phyloP scores from a whole-genome alignment of 116 monocot genomes.

The Iris pallida region DNA sequence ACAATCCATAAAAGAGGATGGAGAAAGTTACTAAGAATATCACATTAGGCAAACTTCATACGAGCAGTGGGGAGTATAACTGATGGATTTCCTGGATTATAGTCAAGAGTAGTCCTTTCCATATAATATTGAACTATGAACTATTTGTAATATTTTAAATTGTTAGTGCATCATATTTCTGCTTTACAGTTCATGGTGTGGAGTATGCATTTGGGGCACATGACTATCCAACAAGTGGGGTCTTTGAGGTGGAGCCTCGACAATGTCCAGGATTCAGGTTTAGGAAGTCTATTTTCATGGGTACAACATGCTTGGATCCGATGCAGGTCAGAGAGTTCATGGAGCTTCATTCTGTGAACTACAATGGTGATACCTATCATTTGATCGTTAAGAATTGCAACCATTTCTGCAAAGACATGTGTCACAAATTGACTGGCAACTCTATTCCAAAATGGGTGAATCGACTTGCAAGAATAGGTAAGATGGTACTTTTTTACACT shows the following conservation, averaged over 20 bases:
- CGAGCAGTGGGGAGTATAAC: no score
- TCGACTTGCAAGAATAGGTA: conserved; percentile 84
- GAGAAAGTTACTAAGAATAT: no score
- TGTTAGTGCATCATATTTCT: no score
- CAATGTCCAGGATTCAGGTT: conserved; percentile 88
- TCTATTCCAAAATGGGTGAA: conserved; percentile 83
- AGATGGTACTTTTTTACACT: not conserved
- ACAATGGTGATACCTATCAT: conserved; percentile 77
- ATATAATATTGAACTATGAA: no score
- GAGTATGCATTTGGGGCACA: conserved; percentile 89
- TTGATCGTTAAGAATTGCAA: conserved; percentile 85
- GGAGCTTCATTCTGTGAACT: conserved; percentile 63
- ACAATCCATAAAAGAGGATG: no score
- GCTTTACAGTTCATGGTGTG: conserved; percentile 54
- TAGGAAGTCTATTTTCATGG: conserved; percentile 81
- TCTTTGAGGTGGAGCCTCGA: conserved; percentile 80
- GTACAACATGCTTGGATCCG: conserved; percentile 67
- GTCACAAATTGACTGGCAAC: conserved; percentile 63
- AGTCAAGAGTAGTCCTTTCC: no score
- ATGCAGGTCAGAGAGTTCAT: conserved; percentile 83
- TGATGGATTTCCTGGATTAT: no score
- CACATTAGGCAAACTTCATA: no score
- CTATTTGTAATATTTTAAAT: no score
- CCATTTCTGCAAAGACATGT: conserved; percentile 82
- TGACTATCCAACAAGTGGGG: conserved; percentile 70